phyloP scores from a whole-genome alignment of 192 early-diverging fungal species.

The Podila verticillata region DNA sequence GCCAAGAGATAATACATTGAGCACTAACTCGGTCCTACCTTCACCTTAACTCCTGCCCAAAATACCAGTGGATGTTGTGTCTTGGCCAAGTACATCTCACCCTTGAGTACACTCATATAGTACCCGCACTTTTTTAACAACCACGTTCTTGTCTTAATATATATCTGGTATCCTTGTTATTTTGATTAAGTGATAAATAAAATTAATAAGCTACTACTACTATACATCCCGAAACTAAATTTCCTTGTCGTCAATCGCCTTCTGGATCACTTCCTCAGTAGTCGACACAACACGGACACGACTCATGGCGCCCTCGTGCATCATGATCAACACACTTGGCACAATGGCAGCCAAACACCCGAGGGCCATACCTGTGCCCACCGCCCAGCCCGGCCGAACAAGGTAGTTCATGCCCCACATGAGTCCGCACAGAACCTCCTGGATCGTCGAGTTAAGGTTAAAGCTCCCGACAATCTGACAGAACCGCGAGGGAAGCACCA shows the following conservation, averaged over 20 bases:
- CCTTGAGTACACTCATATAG: too few species aligned
- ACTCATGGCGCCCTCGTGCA: slow-evolving; percentile 34
- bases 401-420: slow-evolving; percentile 53
- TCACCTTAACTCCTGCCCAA: too few species aligned
- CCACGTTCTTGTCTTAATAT: too few species aligned
- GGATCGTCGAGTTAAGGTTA: slow-evolving; percentile 45
- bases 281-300: slow-evolving; percentile 21
- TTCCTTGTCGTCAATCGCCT: slow-evolving; percentile 26
- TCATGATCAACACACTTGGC: slow-evolving; percentile 44
- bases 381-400: slow-evolving; percentile 43
- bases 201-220: too few species aligned
- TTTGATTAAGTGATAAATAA: too few species aligned
- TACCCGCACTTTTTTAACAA: too few species aligned
- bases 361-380: slow-evolving; percentile 41
- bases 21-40: too few species aligned
- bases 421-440: slow-evolving; percentile 44
- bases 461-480: slow-evolving; percentile 38
- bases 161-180: too few species aligned
- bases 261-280: slow-evolving; percentile 35
- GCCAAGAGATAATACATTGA: too few species aligned
- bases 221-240: not conserved
- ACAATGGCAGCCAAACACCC: slow-evolving; percentile 46
- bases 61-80: too few species aligned
- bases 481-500: slow-evolving; percentile 15
- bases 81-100: too few species aligned